Evolutionary conservation across 2,329 filamentous ascomycete genomes (phyloP).

Genomic region (Clarireedia hainanense): DNA sequence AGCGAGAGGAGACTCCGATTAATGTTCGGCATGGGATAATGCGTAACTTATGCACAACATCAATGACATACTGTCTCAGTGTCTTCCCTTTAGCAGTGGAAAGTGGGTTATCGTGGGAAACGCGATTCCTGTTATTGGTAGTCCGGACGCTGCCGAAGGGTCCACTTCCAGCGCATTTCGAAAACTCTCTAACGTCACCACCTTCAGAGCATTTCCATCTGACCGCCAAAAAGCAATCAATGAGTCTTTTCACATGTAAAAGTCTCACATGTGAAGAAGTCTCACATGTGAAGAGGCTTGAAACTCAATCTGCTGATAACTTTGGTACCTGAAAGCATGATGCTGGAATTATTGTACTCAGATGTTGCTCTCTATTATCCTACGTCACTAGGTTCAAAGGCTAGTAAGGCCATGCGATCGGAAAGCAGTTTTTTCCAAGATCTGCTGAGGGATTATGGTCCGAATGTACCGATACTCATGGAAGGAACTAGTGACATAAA

Average conservation of each 20-base stretch:
- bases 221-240: too few relatives aligned
- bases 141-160: too few relatives aligned
- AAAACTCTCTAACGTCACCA: too few relatives aligned
- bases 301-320: not conserved
- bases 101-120: too few relatives aligned
- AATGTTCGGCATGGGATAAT: not conserved
- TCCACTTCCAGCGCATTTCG: too few relatives aligned
- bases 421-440: not conserved
- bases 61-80: too few relatives aligned
- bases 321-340: not conserved
- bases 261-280: not conserved
- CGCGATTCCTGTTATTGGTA: too few relatives aligned
- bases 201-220: too few relatives aligned
- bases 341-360: not conserved
- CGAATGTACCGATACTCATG: not conserved
- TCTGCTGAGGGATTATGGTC: not conserved
- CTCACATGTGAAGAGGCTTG: not conserved
- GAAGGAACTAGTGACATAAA: not conserved
- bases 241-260: too few relatives aligned
- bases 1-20: slow-evolving; percentile 16
- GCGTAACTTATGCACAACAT: too few relatives aligned
- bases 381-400: not conserved
- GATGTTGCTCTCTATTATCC: not conserved
- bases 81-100: too few relatives aligned
- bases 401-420: not conserved